Base-by-base conservation (phyloP, 495 filamentous ascomycete species). In the Parathielavia hyrcaniae region DNA sequence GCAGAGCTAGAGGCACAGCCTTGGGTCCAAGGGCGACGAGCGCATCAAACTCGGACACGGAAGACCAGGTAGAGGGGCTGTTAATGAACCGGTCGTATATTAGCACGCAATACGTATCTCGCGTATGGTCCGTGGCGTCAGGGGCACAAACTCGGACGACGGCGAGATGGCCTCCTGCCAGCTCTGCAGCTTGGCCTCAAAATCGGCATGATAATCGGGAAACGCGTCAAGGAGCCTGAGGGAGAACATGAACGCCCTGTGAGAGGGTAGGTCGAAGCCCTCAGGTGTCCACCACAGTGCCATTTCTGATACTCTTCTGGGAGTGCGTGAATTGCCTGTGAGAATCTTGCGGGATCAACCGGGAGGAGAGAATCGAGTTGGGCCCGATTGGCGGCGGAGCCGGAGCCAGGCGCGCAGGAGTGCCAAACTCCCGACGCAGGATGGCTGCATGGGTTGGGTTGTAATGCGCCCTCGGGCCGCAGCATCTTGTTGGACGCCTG, bases 111-210 rank as follows among this genome's bases (percentile, higher is more conserved):
- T 17, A 44, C 16, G n/a, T 17, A 44, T n/a, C n/a, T n/a, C n/a
- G 41, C 41, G 36, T 39, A 44, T 17, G 20, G 17, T 19, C 17
- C 5, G 17, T 20, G 17, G n/a, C n/a, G 17, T 44, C 41, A 11
- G 41, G 36, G 41, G 17, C 41, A 44, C 41, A 44, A 44, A 44
- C 41, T 44, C 41, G 41, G 41, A 44, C 41, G 41, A 19, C 16
- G 41, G 41, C 41, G 41, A 44, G 41, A 44, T 44, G 41, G 41
- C 41, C 17, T 44, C n/a, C 17, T 44, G 41, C 41, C 41, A 44
- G 41, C 41, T 17, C 17, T 44, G 41, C 41, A 17, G 20, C 41
- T 44, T 44, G n/a, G 41, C 17, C n/a, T 44, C 14, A 11, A 44
- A 44, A 20, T 44, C 41, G 41, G 41, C 41, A 20, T 8, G n/a